phyloP scores from a whole-genome alignment of 306 rosid genomes.

The Vigna nakashimae region DNA sequence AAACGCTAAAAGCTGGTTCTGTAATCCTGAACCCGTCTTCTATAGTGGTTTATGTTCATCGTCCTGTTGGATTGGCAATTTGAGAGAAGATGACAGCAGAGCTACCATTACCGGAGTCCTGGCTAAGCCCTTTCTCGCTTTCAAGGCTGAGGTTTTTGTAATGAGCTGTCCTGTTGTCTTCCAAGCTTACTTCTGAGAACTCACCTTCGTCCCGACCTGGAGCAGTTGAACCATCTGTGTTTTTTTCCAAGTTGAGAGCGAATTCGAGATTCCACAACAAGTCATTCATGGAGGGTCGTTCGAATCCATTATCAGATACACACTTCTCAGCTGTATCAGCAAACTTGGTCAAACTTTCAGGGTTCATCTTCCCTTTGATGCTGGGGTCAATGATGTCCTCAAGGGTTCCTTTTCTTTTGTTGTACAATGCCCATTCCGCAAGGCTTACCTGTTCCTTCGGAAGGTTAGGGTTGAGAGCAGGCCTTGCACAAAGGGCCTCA shows the following conservation, averaged over 20 bases:
- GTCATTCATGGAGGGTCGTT: conserved; percentile 68
- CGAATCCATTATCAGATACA: conserved; percentile 54
- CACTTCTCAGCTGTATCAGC: conserved; percentile 63
- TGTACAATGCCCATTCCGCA: conserved; percentile 59
- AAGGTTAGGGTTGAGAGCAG: conserved; percentile 58
- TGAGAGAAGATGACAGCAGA: conserved; percentile 51
- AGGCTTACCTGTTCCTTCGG: conserved; percentile 62
- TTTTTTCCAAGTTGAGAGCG: conserved; percentile 55
- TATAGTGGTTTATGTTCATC: conserved; percentile 16
- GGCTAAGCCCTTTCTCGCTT: conserved; percentile 34
- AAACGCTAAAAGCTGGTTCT: background rate
- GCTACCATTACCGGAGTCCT: conserved; percentile 31
- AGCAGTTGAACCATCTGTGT: conserved; percentile 20
- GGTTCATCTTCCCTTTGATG: conserved; percentile 52
- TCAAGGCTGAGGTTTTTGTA: conserved; percentile 39
- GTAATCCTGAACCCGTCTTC: conserved; percentile 20
- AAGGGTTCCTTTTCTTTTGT: conserved; percentile 56
- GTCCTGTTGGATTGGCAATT: conserved; percentile 45
- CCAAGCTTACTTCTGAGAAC: conserved; percentile 43
- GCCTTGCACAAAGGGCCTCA: conserved; percentile 59
- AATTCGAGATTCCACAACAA: conserved; percentile 63
- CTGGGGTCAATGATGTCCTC: conserved; percentile 58
- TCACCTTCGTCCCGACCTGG: conserved; percentile 7
- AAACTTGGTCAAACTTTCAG: conserved; percentile 60
- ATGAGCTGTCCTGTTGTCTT: conserved; percentile 32